Evolutionary conservation across 345 rosid species (phyloP), one percentile per base, ranked within the genome.

Genomic region (Trapa incisa): DNA sequence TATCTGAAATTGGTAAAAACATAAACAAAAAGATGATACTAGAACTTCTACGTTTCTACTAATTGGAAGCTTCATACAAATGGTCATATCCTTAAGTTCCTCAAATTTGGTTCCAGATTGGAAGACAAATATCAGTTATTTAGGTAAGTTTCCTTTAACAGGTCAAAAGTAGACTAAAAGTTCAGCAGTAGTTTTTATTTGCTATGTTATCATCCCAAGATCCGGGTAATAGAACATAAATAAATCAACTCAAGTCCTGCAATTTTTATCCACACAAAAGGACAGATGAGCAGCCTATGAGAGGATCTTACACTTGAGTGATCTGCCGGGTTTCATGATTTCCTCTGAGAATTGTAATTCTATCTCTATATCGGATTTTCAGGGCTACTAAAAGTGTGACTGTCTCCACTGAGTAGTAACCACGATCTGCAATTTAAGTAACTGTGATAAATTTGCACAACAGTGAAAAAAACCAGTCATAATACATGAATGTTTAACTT

Each of bases 291-390:
- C 61, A 64, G n/a, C 61, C 52, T 48, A 7, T 5, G 48, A 71
- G 7, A 67, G 48, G 48, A 15, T 63, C 96, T 86, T 93, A 93
- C 98, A 93, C 98, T 93, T 93, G 98, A 17, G 98, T 93, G 37
- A 93, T 93, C 80, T 93, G 98, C 70, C 98, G 85, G 81, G 97
- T 93, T 84, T 93, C 98, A 36, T 93, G 98, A 65, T 93, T 93
- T 71, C 98, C 98, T 77, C 98, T 83, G 11, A 93, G 79, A 67
- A 93, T 93, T 15, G 98, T 93, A 69, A 93, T 64, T 80, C 98
- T 84, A 79, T 93, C 98, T 78, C 98, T 86, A 78, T 90, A 90
- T 36, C 98, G 85, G 17, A 93, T 96, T 83, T 93, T 93, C 80
- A 93, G 54, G 5, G 98, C 97, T 76, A 93, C 98, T 82, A 93